Base-by-base conservation (phyloP, 805 yeast genomes). In the Metschnikowia shivogae region DNA sequence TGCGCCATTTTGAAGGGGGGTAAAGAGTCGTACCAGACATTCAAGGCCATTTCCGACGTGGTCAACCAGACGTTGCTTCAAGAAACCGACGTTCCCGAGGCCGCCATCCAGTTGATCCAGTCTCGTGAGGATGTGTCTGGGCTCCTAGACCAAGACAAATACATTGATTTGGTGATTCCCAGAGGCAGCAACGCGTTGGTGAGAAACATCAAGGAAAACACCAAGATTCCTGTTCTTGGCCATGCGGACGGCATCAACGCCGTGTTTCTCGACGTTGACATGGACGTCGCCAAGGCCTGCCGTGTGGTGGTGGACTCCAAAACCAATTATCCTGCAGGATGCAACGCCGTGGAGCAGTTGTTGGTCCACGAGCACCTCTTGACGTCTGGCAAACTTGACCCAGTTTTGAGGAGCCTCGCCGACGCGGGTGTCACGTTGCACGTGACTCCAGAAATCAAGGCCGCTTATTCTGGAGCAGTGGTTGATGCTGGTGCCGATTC, bases 191-290 rank as follows among this genome's bases (percentile, higher is more conserved):
- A 93, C 59, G 92, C 82, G 52, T 76, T 93, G 47, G 99, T 93
- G 34, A 79, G 87, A 55, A 81, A 76, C 62, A 90, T 93, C 64
- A 93, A 95, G 67, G 76, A 78, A 22, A 80, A 80, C 61, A 92
- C 99, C 20, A 89, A 89, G 63, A 95, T 93, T 56, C 98, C 99
- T 5, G 99, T 93, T 6, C 69, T 93, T 61, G 99, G 99, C 45
- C 99, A 93, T 64, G 99, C 99, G 7, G 98, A 93, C 66, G 99
- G 99, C 38, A 84, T 92, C 49, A 93, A 99, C 67, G 82, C 97
- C 1, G 79, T 92, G 6, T 93, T 80, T 58, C 73, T 92, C 22
- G 95, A 90, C 62, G 78, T 76, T 45, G 80, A 77, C 41, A 93
- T 93, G 5, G 92, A 89, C 57, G 50, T 86, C 10, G 77, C 64